Base-by-base conservation (phyloP, 768 basidiomycete genomes). In the Podaxis rugospora region DNA sequence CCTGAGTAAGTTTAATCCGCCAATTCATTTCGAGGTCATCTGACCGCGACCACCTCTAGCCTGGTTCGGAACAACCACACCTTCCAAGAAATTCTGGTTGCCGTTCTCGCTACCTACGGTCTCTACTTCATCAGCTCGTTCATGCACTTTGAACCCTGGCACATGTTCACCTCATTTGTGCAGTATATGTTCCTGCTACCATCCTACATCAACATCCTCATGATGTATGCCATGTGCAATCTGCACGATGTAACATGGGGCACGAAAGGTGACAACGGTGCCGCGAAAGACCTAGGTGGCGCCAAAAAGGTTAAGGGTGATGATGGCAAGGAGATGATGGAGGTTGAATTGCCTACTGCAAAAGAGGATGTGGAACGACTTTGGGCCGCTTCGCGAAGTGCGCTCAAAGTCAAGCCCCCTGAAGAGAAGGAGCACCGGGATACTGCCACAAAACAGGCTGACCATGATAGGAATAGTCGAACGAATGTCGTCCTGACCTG, bases 151-250 rank as follows among this genome's bases (percentile, higher is more conserved):
- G 95, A 98, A 71, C 95, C 95, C 0, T 96, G 94, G 93, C 95
- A 98, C 80, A 90, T 98, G 85, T 83, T 98, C 74, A 96, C 95
- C 11, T 92, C 88, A 59, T 94, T 95, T 80, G 68, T 86, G 51
- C 91, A 95, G 72, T 98, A 96, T 75, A 82, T 97, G 81, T 91
- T 97, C 80, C 82, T 95, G 66, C 80, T 94, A 40, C 93, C 93
- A 23, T 80, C 78, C 55, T 80, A 80, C 65, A 77, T 93, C 69
- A 93, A 93, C 76, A 93, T 93, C 66, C 75, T 93, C 69, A 93
- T 95, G 85, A 95, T 93, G 82, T 95, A 95, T 69, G 92, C 93
- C 32, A 93, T 95, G 84, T 97, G 94, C 77, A 92, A 92, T 71
- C 69, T 92, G 65, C 92, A 94, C 72, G 92, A 94, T 69, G 91